Evolutionary conservation across 148 eudicot genomes (phyloP).

Genomic region (Cornus florida): DNA sequence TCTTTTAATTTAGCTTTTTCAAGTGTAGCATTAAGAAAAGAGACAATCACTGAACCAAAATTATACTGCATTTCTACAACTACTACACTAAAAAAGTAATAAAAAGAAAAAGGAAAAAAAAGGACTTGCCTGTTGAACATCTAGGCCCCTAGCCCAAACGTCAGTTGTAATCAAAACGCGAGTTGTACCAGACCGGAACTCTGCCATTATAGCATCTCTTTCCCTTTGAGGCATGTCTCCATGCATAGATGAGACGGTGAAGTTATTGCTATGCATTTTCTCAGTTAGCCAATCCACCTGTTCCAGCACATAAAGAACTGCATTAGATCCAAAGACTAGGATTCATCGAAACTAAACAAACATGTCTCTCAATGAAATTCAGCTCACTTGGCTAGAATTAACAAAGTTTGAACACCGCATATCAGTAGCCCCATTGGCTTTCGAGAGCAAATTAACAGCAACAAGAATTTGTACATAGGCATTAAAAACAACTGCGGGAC

Average conservation of each 20-base stretch:
- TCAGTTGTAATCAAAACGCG: constrained; percentile 96
- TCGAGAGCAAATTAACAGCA: too few relatives aligned
- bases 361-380: background rate
- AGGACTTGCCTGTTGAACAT: constrained; percentile 84
- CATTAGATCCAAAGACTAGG: background rate
- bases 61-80: too few relatives aligned
- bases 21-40: too few relatives aligned
- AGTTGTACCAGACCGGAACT: constrained; percentile 73
- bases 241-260: constrained; percentile 96
- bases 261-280: constrained; percentile 91
- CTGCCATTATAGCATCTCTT: constrained; percentile 94
- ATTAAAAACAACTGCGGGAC: background rate
- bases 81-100: background rate
- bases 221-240: constrained; percentile 99
- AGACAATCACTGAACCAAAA: background rate
- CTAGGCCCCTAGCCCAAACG: constrained; percentile 98
- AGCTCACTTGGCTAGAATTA: background rate
- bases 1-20: too few relatives aligned
- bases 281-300: constrained; percentile 97
- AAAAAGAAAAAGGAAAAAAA: background rate
- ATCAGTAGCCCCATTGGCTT: too few relatives aligned
- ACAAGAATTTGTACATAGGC: background rate
- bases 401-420: too few relatives aligned
- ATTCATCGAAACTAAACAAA: background rate
- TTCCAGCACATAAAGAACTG: background rate